phyloP scores from a whole-genome alignment of 768 basidiomycete species.

The Sporobolomyces pararoseus region DNA sequence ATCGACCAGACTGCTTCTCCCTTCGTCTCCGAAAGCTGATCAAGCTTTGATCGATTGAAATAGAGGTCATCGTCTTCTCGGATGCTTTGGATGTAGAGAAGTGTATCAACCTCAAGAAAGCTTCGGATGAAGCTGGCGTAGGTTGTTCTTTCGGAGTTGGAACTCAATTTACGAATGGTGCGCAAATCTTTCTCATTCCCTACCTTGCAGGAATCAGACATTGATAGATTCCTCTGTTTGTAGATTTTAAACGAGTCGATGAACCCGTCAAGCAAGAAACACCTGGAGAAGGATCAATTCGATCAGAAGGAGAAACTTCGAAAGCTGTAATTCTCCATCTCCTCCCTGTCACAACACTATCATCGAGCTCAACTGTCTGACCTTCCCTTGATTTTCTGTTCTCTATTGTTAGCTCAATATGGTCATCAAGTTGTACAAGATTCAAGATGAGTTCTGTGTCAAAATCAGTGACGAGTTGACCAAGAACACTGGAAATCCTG shows the following conservation, averaged over 20 bases:
- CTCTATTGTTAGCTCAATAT: slow-evolving; percentile 65
- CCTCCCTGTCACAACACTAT: too few relatives aligned
- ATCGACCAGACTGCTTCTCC: too few relatives aligned
- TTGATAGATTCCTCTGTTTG: neutral
- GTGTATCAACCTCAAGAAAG: slow-evolving; percentile 64
- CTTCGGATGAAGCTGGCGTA: slow-evolving; percentile 71
- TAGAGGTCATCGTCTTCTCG: slow-evolving; percentile 71
- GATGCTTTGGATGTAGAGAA: slow-evolving; percentile 72
- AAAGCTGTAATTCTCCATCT: too few relatives aligned
- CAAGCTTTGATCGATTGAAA: neutral
- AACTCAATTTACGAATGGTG: slow-evolving; percentile 62
- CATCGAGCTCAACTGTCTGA: too few relatives aligned
- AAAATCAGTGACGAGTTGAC: slow-evolving; percentile 89
- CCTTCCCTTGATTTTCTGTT: too few relatives aligned
- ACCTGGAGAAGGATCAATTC: slow-evolving; percentile 48
- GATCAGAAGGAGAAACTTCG: slow-evolving; percentile 56
- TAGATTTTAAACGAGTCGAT: slow-evolving; percentile 38
- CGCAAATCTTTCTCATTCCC: neutral
- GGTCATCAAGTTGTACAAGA: slow-evolving; percentile 81
- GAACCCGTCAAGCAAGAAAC: slow-evolving; percentile 45
- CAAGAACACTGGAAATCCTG: slow-evolving; percentile 74
- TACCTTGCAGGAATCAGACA: neutral
- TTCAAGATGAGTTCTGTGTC: slow-evolving; percentile 71
- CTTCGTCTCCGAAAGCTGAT: neutral
- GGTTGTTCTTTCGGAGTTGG: slow-evolving; percentile 83